These are phyloP conservation scores for Amanita brunnescens DNA, from an alignment of 768 basidiomycete genomes.

Conservation along the genomic window DNA sequence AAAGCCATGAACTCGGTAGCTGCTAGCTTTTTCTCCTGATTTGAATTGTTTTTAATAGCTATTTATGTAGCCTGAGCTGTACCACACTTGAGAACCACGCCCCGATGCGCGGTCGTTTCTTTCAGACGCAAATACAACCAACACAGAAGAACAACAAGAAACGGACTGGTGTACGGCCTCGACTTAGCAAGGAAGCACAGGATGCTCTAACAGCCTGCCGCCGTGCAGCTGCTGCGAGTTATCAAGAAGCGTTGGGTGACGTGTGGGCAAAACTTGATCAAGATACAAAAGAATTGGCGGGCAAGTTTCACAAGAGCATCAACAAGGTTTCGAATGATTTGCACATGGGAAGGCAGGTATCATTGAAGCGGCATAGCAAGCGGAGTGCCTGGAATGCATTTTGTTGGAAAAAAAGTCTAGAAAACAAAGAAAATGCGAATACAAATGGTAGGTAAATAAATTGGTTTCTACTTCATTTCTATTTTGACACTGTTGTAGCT, in stretches of 20 bases:
- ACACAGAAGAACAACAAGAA: background rate
- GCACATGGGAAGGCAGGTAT: background rate
- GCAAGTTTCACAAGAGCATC: background rate
- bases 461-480: background rate
- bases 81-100: too few relatives aligned
- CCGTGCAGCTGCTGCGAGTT: background rate
- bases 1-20: too few relatives aligned
- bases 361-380: background rate
- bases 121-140: background rate
- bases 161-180: background rate
- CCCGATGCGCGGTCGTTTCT: background rate
- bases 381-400: background rate
- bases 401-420: background rate
- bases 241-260: background rate
- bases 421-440: background rate
- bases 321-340: background rate
- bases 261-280: background rate
- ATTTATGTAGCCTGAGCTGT: too few relatives aligned
- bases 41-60: background rate
- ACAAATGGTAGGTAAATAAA: background rate
- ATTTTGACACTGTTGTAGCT: background rate
- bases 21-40: too few relatives aligned
- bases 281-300: background rate
- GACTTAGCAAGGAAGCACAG: background rate
- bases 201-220: background rate